Evolutionary conservation across 2,329 filamentous ascomycete genomes (phyloP).

Genomic region (Ambrosiella beaveri): DNA sequence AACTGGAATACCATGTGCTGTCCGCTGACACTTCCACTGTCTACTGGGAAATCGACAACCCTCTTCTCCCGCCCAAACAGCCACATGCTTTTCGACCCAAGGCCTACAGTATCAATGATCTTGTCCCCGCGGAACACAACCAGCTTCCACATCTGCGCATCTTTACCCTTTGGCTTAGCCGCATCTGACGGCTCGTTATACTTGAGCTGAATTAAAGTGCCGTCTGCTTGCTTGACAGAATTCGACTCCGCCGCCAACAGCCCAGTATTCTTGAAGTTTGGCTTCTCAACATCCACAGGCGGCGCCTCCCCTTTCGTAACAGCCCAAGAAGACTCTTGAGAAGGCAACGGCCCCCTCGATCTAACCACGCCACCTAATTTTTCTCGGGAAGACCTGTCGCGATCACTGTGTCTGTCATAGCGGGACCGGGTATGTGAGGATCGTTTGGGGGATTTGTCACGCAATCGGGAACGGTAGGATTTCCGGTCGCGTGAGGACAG

Average conservation of each 20-base stretch:
- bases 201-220: conserved; percentile 66
- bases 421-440: not conserved
- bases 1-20: conserved; percentile 96
- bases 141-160: conserved; percentile 58
- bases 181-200: conserved; percentile 93
- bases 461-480: not conserved
- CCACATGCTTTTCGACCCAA: conserved; percentile 72
- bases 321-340: conserved; percentile 43
- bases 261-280: conserved; percentile 70
- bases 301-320: conserved; percentile 30
- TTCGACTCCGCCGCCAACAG: conserved; percentile 79
- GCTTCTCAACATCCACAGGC: conserved; percentile 55
- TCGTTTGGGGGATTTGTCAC: not conserved
- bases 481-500: not conserved
- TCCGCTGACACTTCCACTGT: conserved; percentile 85
- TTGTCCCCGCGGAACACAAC: conserved; percentile 82
- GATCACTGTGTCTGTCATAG: not conserved
- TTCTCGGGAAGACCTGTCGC: conserved; percentile 1
- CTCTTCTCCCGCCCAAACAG: conserved; percentile 64
- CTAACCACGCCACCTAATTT: not conserved
- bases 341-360: conserved; percentile 34
- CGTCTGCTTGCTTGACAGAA: conserved; percentile 50
- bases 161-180: conserved; percentile 59
- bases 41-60: conserved; percentile 67
- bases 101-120: conserved; percentile 63